Percentiles rank a stretch among this genome's conserved stretches.
Conservation (phyloP, 2,329 filamentous ascomycete species). For the Coniochaeta prunicola region DNA sequence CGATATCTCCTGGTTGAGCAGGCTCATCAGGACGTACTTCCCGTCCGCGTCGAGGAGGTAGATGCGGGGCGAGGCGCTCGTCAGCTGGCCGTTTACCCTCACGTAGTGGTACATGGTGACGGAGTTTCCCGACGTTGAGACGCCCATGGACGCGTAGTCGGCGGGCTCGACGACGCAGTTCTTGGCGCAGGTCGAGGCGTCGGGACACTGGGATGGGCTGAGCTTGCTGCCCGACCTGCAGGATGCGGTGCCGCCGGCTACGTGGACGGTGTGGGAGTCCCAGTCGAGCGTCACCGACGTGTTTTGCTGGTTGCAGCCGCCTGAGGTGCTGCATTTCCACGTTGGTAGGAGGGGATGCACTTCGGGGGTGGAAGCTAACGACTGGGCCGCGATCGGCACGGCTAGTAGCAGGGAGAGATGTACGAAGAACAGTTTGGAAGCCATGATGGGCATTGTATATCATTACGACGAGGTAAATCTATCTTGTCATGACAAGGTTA, state of each 20-base stretch:
- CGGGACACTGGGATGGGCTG: no score
- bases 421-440: no score
- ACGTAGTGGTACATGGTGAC: constrained; percentile 20
- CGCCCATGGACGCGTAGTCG: constrained; percentile 29
- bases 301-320: constrained; percentile 32
- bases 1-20: constrained; percentile 54
- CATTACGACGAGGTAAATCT: no score
- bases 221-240: no score
- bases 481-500: no score
- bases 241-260: constrained; percentile 12
- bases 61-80: constrained; percentile 28
- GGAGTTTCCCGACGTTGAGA: constrained; percentile 15
- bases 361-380: constrained; percentile 18
- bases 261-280: constrained; percentile 28
- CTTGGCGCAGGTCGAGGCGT: no score
- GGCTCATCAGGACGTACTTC: constrained; percentile 51
- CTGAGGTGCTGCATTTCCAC: constrained; percentile 34
- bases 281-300: constrained; percentile 35
- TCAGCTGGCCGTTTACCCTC: neutral
- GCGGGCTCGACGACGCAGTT: constrained; percentile 14
- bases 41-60: constrained; percentile 49
- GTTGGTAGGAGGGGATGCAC: constrained; percentile 34
- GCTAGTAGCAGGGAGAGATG: no score
- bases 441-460: no score
- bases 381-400: neutral